Evolutionary conservation across 768 basidiomycete species (phyloP), one percentile per base, ranked within the genome.

Genomic region (Psilocybe cyanescens): DNA sequence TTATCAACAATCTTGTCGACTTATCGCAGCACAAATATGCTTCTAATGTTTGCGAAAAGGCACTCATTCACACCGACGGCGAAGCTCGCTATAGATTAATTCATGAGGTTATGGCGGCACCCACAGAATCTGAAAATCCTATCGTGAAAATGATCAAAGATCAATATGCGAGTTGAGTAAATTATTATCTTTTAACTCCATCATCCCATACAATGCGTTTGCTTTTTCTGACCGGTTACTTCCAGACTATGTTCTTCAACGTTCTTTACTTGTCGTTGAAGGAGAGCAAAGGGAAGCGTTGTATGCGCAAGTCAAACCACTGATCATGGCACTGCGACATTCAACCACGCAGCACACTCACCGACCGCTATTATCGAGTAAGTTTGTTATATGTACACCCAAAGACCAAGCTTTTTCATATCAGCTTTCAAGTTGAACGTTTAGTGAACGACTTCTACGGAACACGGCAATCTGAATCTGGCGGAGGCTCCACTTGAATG

Each of bases 21-120:
- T 86, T 96, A 83, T 85, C 94, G 1, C 85, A 88, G 55, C 94
- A 94, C 72, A 97, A 97, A 72, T 97, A 93, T 69, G 95, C 94
- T 4, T 97, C 95, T 4, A 99, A 99, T 69, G 97, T 98, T 17
- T 92, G 91, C 73, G 96, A 97, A 76, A 95, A 94, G 74, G 94
- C 94, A 4, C 81, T 97, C 37, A 73, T 87, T 30, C 86, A 81
- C 35, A 86, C 91, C 0, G 83, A 86, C 57, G 35, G 80, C 0
- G 87, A 89, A 8, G 88, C 83, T 62, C 88, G 94, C 48, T 83
- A 83, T 8, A 72, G 75, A 37, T 77, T 98, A 46, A 86, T 98
- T 60, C 87, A 93, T 29, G 96, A 97, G 74, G 86, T 98, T 58
- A 84, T 97, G 77, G 73, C 77, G 2, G 76, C 83, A 11, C 83